Evolutionary conservation across 2,329 filamentous ascomycete genomes (phyloP).

Genomic region (Corynespora cassiicola): DNA sequence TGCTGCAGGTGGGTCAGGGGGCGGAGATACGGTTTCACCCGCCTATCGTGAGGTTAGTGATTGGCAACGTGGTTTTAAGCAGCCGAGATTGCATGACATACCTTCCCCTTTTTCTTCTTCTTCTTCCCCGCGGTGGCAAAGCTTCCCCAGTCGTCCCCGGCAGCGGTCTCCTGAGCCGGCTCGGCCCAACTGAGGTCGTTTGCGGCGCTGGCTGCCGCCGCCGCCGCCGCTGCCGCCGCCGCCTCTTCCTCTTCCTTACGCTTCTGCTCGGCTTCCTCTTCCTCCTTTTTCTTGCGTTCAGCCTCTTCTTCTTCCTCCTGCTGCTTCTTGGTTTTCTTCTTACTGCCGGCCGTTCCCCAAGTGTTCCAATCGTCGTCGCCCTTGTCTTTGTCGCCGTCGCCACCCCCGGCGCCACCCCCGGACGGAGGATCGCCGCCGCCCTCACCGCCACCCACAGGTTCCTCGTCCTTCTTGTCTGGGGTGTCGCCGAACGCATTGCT

Average conservation of each 20-base stretch:
- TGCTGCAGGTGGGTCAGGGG: conserved; percentile 38
- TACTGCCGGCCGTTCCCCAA: conserved; percentile 41
- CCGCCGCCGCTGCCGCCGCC: conserved; percentile 34
- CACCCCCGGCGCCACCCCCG: conserved; percentile 44
- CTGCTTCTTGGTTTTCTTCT: conserved; percentile 49
- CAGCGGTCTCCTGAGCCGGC: conserved; percentile 38
- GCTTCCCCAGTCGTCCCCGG: conserved; percentile 37
- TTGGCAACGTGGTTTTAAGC: conserved; percentile 34
- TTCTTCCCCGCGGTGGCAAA: conserved; percentile 23
- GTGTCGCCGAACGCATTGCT: conserved; percentile 48
- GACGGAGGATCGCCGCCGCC: conserved; percentile 43
- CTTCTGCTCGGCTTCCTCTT: conserved; percentile 47
- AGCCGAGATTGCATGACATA: conserved; percentile 45
- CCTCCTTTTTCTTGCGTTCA: conserved; percentile 38
- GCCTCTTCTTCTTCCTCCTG: conserved; percentile 41
- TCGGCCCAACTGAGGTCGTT: conserved; percentile 38
- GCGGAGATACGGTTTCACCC: conserved; percentile 26
- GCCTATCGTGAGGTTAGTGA: conserved; percentile 38
- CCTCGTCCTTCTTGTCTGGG: conserved; percentile 56
- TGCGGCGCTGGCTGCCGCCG: conserved; percentile 28
- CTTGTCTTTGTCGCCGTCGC: conserved; percentile 39
- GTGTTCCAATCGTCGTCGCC: conserved; percentile 43
- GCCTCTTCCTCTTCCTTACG: conserved; percentile 41
- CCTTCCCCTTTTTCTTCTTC: conserved; percentile 48
- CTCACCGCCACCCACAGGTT: conserved; percentile 42